Evolutionary conservation across 768 basidiomycete genomes (phyloP).

Genomic region (Collybia nuda): DNA sequence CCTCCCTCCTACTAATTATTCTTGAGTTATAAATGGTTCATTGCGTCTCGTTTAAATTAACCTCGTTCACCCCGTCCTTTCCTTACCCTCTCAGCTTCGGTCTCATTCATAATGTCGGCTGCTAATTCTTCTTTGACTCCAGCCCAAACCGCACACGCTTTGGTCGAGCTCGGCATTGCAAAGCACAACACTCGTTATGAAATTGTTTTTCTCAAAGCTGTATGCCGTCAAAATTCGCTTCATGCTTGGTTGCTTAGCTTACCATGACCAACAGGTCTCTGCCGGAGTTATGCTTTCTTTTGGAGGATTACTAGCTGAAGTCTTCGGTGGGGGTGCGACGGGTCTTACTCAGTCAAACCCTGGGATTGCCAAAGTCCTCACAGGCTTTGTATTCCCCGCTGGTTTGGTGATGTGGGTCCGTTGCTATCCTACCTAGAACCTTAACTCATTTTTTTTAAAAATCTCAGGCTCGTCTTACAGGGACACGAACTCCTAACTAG

Average conservation of each 20-base stretch:
- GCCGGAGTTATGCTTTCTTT: constrained; percentile 78
- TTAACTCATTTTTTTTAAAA: background rate
- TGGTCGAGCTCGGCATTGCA: constrained; percentile 55
- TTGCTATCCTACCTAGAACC: background rate
- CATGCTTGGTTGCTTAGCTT: background rate
- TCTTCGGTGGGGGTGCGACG: constrained; percentile 59
- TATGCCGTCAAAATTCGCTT: constrained; percentile 28
- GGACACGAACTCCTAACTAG: constrained; percentile 72
- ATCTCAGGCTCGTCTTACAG: constrained; percentile 66
- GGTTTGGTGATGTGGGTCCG: constrained; percentile 68
- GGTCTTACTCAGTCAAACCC: constrained; percentile 54
- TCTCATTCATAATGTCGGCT: background rate
- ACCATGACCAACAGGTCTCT: constrained; percentile 42
- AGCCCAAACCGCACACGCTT: constrained; percentile 51
- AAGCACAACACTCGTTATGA: constrained; percentile 69
- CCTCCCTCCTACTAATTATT: too few relatives aligned
- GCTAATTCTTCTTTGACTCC: too few relatives aligned
- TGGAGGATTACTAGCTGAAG: constrained; percentile 62
- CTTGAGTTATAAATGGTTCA: too few relatives aligned
- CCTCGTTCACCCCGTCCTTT: too few relatives aligned
- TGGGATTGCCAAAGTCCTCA: constrained; percentile 64
- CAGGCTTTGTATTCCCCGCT: constrained; percentile 72
- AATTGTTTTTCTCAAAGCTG: constrained; percentile 66
- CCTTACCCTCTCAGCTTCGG: too few relatives aligned
- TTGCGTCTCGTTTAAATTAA: too few relatives aligned